Conservation (phyloP, 805 yeast species). For the Saturnispora halmiae region DNA sequence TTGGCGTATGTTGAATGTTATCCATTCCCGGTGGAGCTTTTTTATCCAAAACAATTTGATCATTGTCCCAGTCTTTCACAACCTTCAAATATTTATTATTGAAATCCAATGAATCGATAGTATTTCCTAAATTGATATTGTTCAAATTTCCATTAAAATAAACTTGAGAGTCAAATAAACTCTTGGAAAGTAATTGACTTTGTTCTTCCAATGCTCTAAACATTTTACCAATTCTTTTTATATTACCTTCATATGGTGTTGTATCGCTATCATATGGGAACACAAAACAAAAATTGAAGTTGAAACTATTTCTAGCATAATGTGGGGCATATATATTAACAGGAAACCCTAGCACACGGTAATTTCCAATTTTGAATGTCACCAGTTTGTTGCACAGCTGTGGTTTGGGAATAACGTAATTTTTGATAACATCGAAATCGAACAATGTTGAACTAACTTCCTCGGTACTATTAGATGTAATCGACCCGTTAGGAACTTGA, state of each 20-base stretch:
- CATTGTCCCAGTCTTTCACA: constrained; percentile 25
- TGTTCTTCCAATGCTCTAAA: constrained; percentile 88
- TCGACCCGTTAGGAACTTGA: constrained; percentile 79
- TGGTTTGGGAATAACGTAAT: constrained; percentile 90
- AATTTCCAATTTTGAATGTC: constrained; percentile 60
- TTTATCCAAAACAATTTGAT: constrained; percentile 19
- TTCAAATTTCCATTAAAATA: constrained; percentile 29
- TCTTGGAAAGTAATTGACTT: constrained; percentile 56
- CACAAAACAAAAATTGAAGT: constrained; percentile 87
- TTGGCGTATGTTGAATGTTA: constrained; percentile 21
- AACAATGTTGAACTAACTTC: constrained; percentile 46
- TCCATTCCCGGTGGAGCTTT: constrained; percentile 16
- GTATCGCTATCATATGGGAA: constrained; percentile 76
- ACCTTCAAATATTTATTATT: constrained; percentile 25
- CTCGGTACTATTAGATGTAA: constrained; percentile 31
- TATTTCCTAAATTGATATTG: background rate
- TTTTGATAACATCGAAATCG: constrained; percentile 78
- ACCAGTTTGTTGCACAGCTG: constrained; percentile 77
- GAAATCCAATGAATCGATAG: constrained; percentile 5
- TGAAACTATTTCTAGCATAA: constrained; percentile 86
- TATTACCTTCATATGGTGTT: constrained; percentile 78
- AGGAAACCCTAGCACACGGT: constrained; percentile 78
- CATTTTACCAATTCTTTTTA: constrained; percentile 78
- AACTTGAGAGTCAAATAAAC: constrained; percentile 35
- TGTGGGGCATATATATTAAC: constrained; percentile 65